These are phyloP conservation scores for Phlebiopsis flavidoalba DNA, from an alignment of 768 basidiomycete species.

Conservation along the genomic window DNA sequence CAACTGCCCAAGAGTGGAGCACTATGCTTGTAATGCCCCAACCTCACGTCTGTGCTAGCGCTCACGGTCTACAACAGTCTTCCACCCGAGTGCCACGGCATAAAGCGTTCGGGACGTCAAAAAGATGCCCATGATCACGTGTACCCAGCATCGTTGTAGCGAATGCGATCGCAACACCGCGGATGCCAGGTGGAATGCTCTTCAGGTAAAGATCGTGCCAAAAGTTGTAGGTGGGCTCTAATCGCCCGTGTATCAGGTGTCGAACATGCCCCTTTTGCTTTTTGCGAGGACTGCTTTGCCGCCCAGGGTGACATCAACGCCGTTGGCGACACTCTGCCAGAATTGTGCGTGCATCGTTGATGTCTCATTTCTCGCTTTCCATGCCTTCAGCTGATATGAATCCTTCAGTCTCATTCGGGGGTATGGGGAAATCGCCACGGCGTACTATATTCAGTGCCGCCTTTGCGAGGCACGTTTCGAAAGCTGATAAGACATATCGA, in stretches of 20 bases:
- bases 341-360: conserved; percentile 40
- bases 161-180: conserved; percentile 38
- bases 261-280: conserved; percentile 54
- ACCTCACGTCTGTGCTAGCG: not conserved
- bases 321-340: conserved; percentile 51
- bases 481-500: conserved; percentile 31
- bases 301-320: conserved; percentile 41
- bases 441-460: conserved; percentile 48
- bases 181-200: conserved; percentile 51
- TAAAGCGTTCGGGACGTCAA: conserved; percentile 27
- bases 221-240: not conserved
- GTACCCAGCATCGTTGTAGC: conserved; percentile 48
- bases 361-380: not conserved
- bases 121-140: conserved; percentile 23
- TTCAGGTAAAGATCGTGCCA: conserved; percentile 38
- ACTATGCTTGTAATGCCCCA: not conserved
- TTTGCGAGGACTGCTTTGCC: conserved; percentile 59
- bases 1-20: conserved; percentile 50
- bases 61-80: conserved; percentile 32
- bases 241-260: conserved; percentile 32
- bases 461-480: conserved; percentile 38
- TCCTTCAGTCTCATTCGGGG: conserved; percentile 34
- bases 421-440: conserved; percentile 30
- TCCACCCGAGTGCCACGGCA: conserved; percentile 47
- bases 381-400: not conserved